Conservation (phyloP, 2,329 filamentous ascomycete genomes). For the Diaporthe vaccinii region DNA sequence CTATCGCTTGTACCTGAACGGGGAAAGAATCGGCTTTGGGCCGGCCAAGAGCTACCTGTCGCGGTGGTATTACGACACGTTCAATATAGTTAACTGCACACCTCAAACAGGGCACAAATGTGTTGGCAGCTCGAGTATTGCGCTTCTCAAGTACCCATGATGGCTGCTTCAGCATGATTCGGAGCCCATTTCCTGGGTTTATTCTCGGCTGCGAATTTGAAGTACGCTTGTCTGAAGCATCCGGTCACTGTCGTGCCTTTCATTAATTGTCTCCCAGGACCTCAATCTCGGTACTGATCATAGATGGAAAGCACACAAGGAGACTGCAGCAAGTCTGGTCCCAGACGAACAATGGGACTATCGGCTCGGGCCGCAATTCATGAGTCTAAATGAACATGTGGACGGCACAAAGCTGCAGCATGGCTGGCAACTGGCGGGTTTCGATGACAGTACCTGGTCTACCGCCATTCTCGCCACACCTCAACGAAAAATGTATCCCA, state of each 20-base stretch:
- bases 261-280: background rate
- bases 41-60: slow-evolving; percentile 43
- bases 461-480: slow-evolving; percentile 29
- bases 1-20: slow-evolving; percentile 44
- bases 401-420: slow-evolving; percentile 36
- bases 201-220: slow-evolving; percentile 46
- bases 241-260: background rate
- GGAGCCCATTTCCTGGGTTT: slow-evolving; percentile 48
- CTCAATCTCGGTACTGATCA: slow-evolving; percentile 8
- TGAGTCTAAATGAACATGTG: slow-evolving; percentile 45
- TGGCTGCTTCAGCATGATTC: slow-evolving; percentile 49
- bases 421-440: slow-evolving; percentile 41
- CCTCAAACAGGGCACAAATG: slow-evolving; percentile 45
- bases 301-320: slow-evolving; percentile 21
- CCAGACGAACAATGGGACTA: slow-evolving; percentile 47
- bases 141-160: slow-evolving; percentile 46
- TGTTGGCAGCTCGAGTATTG: slow-evolving; percentile 42
- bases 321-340: slow-evolving; percentile 44
- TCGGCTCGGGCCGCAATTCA: slow-evolving; percentile 45
- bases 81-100: slow-evolving; percentile 48
- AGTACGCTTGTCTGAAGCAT: background rate
- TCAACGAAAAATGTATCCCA: slow-evolving; percentile 41
- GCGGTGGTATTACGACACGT: slow-evolving; percentile 50
- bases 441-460: slow-evolving; percentile 40
- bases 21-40: slow-evolving; percentile 43